phyloP scores from a whole-genome alignment of 768 basidiomycete species.

The Exsudoporus frostii region DNA sequence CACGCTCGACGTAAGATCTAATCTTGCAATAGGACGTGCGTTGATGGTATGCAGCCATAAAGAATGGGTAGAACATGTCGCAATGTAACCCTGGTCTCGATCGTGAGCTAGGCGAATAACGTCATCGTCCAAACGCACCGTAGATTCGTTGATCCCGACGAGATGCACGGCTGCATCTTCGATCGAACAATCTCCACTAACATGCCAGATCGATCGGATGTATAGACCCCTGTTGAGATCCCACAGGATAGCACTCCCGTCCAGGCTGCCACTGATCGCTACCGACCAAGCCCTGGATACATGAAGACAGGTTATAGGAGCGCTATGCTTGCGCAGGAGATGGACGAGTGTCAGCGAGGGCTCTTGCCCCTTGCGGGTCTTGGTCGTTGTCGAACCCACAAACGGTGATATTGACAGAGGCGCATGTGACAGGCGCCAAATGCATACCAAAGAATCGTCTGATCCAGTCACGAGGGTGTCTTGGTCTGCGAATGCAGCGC shows the following conservation, averaged over 20 bases:
- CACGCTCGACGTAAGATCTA: conserved; percentile 53
- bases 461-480: conserved; percentile 77
- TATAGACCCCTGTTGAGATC: conserved; percentile 84
- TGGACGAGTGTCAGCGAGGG: conserved; percentile 50
- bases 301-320: conserved; percentile 61
- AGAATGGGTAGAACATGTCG: conserved; percentile 69
- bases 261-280: conserved; percentile 77
- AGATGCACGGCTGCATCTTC: conserved; percentile 52
- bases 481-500: conserved; percentile 75
- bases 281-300: conserved; percentile 82
- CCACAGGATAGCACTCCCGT: conserved; percentile 87
- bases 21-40: conserved; percentile 67
- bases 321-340: conserved; percentile 78
- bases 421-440: conserved; percentile 64
- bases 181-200: conserved; percentile 19
- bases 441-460: conserved; percentile 73
- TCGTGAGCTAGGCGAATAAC: not conserved
- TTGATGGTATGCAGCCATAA: conserved; percentile 87
- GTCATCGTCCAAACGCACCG: conserved; percentile 46
- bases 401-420: conserved; percentile 16
- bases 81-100: conserved; percentile 74
- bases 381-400: conserved; percentile 15
- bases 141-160: conserved; percentile 81
- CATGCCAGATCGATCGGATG: conserved; percentile 76
- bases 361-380: conserved; percentile 20